Evolutionary conservation across 441 rosid species (phyloP).

Genomic region (Viola pubescens): DNA sequence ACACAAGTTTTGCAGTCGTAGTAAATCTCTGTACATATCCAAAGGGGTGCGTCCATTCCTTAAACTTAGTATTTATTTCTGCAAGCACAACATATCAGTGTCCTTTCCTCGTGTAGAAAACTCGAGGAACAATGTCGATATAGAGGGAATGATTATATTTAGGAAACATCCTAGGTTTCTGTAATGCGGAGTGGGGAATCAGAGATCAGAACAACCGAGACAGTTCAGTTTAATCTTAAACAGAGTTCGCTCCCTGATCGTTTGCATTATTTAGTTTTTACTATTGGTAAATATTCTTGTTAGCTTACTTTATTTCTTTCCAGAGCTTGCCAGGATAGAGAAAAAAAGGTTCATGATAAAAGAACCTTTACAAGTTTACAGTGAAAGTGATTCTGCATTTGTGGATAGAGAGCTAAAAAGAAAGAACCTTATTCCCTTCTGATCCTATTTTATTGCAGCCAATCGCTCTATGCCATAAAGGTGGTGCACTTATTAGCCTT

Average conservation of each 20-base stretch:
- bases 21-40: conserved; percentile 37
- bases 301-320: conserved; percentile 7
- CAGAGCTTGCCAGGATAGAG: conserved; percentile 5
- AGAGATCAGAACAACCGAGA: conserved; percentile 1
- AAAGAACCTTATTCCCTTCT: conserved; percentile 31
- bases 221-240: background rate
- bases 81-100: background rate
- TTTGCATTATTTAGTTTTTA: too few relatives aligned
- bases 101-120: background rate
- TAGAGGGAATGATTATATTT: background rate
- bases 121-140: too few relatives aligned
- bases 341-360: conserved; percentile 7
- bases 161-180: background rate
- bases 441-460: background rate
- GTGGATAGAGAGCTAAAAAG: conserved; percentile 12
- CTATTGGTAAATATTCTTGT: too few relatives aligned
- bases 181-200: background rate
- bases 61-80: background rate
- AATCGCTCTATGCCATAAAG: background rate
- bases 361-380: conserved; percentile 8
- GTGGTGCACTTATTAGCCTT: background rate
- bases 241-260: background rate
- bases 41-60: conserved; percentile 11
- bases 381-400: conserved; percentile 26
- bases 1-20: conserved; percentile 29